phyloP scores from a whole-genome alignment of 2,329 filamentous ascomycete genomes.

The Neocucurbitaria cava region DNA sequence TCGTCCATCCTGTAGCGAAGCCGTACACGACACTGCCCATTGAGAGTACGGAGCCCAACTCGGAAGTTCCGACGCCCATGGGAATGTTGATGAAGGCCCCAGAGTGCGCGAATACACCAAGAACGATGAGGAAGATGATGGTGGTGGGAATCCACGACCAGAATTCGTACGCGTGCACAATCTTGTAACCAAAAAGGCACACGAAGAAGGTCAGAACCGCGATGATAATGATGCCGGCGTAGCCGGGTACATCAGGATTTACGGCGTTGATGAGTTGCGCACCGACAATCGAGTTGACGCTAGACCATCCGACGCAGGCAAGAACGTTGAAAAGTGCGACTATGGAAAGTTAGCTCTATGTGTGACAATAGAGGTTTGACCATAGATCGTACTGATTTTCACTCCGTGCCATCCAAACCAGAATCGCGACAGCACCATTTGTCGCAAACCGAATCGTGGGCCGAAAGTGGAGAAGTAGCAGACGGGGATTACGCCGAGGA shows the following conservation, averaged over 20 bases:
- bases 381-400: conserved; percentile 57
- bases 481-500: conserved; percentile 74
- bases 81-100: conserved; percentile 69
- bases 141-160: conserved; percentile 76
- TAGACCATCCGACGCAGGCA: conserved; percentile 76
- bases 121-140: conserved; percentile 75
- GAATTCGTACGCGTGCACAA: conserved; percentile 79
- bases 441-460: conserved; percentile 74
- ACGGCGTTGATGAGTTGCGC: conserved; percentile 79
- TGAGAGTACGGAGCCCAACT: conserved; percentile 68
- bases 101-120: conserved; percentile 72
- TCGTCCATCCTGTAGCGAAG: conserved; percentile 76
- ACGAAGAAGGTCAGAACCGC: conserved; percentile 71
- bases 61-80: conserved; percentile 64
- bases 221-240: conserved; percentile 77
- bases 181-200: conserved; percentile 76
- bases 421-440: conserved; percentile 81
- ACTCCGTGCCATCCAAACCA: conserved; percentile 77
- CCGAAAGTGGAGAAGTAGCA: conserved; percentile 82
- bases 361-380: neutral
- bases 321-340: conserved; percentile 74
- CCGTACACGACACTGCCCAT: conserved; percentile 72
- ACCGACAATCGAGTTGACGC: conserved; percentile 80
- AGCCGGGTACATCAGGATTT: conserved; percentile 72
- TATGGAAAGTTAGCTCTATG: neutral